phyloP scores from a whole-genome alignment of 495 filamentous ascomycete species.

The Trichoderma asperelloides region DNA sequence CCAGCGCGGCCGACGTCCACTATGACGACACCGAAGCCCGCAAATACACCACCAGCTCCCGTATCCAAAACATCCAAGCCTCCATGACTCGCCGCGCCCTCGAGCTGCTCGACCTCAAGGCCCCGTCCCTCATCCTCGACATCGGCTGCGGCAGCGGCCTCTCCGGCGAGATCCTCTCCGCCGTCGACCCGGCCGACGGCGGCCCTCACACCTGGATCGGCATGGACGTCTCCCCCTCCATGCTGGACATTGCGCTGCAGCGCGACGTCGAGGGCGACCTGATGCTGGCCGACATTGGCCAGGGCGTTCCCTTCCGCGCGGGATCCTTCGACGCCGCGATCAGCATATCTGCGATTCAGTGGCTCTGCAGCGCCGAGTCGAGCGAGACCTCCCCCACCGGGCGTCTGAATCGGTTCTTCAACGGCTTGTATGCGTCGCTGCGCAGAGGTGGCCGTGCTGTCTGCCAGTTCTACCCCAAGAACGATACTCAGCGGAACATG shows the following conservation, averaged over 20 bases:
- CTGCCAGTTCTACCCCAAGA: constrained; percentile 96
- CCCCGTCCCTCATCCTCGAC: constrained; percentile 83
- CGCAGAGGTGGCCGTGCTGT: constrained; percentile 83
- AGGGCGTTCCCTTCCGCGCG: constrained; percentile 88
- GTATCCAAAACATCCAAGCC: constrained; percentile 89
- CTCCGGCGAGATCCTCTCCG: constrained; percentile 83
- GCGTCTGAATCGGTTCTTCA: constrained; percentile 76
- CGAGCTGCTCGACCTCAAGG: constrained; percentile 71
- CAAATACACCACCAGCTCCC: constrained; percentile 95
- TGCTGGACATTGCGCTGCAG: constrained; percentile 87
- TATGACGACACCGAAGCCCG: constrained; percentile 92
- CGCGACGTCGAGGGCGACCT: constrained; percentile 88
- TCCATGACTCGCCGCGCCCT: constrained; percentile 91
- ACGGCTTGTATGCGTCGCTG: constrained; percentile 78
- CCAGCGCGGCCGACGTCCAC: constrained; percentile 85
- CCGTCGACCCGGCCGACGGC: constrained; percentile 52
- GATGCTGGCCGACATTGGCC: constrained; percentile 85
- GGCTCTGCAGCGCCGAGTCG: constrained; percentile 92
- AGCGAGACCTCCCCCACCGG: constrained; percentile 70
- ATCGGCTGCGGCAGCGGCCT: constrained; percentile 93
- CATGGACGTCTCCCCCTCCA: constrained; percentile 87
- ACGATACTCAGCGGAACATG: constrained; percentile 85
- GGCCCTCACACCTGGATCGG: constrained; percentile 90
- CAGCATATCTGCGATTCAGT: constrained; percentile 89
- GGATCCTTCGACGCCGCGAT: constrained; percentile 93